phyloP scores from a whole-genome alignment of 352 stramenopile species.

The Albugo candida region DNA sequence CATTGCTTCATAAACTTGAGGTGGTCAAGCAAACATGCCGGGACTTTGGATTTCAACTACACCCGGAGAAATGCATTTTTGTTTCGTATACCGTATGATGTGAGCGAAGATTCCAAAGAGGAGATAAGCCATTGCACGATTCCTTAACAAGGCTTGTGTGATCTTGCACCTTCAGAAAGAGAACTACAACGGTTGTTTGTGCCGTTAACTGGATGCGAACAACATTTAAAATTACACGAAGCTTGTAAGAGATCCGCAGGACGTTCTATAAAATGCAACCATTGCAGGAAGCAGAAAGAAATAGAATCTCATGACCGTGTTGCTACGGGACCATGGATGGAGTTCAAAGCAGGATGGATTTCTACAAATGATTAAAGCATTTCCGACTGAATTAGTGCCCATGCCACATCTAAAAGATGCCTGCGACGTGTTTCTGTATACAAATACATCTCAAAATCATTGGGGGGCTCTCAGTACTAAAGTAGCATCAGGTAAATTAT shows the following conservation, averaged over 20 bases:
- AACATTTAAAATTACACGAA: constrained; percentile 3
- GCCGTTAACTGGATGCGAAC: constrained; percentile 10
- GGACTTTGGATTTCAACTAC: constrained; percentile 13
- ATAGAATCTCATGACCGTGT: too few species aligned
- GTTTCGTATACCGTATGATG: constrained; percentile 6
- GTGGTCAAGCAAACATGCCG: constrained; percentile 4
- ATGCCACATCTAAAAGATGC: constrained; percentile 1
- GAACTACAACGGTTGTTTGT: constrained; percentile 9
- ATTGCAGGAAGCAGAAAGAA: too few species aligned
- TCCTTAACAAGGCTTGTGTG: constrained; percentile 8
- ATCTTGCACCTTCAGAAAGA: constrained; percentile 5
- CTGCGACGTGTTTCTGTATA: not conserved
- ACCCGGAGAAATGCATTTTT: constrained; percentile 16
- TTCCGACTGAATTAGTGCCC: constrained; percentile 2
- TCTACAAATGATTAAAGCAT: not conserved
- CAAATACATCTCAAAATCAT: constrained; percentile 1
- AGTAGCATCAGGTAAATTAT: not conserved
- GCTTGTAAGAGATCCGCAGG: not conserved
- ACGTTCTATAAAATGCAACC: too few species aligned
- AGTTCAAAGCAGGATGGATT: not conserved
- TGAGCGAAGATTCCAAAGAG: constrained; percentile 5
- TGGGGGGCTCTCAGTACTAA: constrained; percentile 1
- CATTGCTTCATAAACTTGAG: constrained; percentile 6
- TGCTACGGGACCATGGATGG: constrained; percentile 2
- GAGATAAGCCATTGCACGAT: constrained; percentile 9